Base-by-base conservation (phyloP, 805 yeast genomes). In the Starmerella vaccinii region DNA sequence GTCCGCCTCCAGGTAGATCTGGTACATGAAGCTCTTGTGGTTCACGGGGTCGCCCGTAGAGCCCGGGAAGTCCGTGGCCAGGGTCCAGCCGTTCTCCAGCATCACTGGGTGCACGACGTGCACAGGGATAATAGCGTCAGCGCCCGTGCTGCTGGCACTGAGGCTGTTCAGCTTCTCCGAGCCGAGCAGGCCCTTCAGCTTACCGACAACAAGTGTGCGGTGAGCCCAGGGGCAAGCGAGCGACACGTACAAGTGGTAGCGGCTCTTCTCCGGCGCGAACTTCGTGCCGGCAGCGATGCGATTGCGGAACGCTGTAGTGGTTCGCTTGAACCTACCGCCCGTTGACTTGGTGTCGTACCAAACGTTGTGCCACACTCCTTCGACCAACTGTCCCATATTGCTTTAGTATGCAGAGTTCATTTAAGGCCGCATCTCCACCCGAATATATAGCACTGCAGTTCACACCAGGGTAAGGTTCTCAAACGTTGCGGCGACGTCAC, bases 181-280 rank as follows among this genome's bases (percentile, higher is more conserved):
- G 16, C 56, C 56, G 8, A 53, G 27, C 46, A 83, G 65, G 1
- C 95, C 95, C 69, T 88, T 87, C 55, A 90, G 70, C 12, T 75
- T 67, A 49, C 96, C 70, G 2, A 81, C 73, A 48, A 87, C 81
- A 52, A 89, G 71, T 0, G 89, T 78, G 55, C 97, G 75, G 63
- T 86, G 95, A 1, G 97, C 97, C 89, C 97, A 90, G 4, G 98
- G 97, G 68, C 98, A 90, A 1, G 95, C 95, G 45, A 74, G 71
- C 0, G 92, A 82, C 10, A 87, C 95, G 60, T 84, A 89, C 49
- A 88, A 74, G 67, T 89, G 95, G 64, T 90, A 90, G 61, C 98
- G 75, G 51, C 77, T 77, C 42, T 75, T 73, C 62, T 87, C 95
- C 4, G 95, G 86, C 16, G 78, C 71, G 64, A 79, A 85, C 46